phyloP scores from a whole-genome alignment of 2,329 filamentous ascomycete species.

The Neonectria neomacrospora region DNA sequence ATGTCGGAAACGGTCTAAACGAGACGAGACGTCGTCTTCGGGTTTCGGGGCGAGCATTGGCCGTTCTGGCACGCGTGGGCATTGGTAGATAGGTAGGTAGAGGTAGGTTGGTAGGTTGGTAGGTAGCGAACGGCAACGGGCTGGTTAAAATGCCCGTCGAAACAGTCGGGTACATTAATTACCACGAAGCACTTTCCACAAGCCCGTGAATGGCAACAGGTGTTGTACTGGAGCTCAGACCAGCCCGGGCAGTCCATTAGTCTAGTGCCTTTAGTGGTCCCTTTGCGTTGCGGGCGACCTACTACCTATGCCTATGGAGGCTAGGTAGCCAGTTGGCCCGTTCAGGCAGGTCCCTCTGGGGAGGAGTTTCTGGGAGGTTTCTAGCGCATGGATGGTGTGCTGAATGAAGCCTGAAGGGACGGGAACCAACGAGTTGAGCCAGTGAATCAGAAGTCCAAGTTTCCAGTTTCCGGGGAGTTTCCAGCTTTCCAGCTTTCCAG shows the following conservation, averaged over 20 bases:
- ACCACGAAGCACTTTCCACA: too few species aligned
- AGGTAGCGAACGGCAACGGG: not conserved
- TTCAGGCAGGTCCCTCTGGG: not conserved
- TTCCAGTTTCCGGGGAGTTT: constrained; percentile 14
- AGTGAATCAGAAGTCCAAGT: not conserved
- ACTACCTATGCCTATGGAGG: too few species aligned
- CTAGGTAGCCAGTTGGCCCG: constrained; percentile 21
- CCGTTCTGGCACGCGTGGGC: not conserved
- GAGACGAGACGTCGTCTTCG: not conserved
- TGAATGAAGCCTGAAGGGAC: constrained; percentile 4
- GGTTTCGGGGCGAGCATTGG: not conserved
- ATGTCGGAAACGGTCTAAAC: constrained; percentile 6
- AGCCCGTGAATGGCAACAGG: not conserved
- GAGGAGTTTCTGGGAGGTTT: not conserved
- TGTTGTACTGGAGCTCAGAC: constrained; percentile 6
- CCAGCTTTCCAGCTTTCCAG: too few species aligned
- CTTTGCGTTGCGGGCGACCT: constrained; percentile 32
- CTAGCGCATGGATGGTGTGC: not conserved
- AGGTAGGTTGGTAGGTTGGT: too few species aligned
- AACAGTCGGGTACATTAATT: too few species aligned
- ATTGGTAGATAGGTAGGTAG: too few species aligned
- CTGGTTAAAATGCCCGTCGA: not conserved
- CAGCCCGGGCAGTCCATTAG: constrained; percentile 4
- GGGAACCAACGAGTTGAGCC: not conserved
- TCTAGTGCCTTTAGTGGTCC: not conserved